Evolutionary conservation across 257 asterid species (phyloP).

Genomic region (Plectranthus barbatus): DNA sequence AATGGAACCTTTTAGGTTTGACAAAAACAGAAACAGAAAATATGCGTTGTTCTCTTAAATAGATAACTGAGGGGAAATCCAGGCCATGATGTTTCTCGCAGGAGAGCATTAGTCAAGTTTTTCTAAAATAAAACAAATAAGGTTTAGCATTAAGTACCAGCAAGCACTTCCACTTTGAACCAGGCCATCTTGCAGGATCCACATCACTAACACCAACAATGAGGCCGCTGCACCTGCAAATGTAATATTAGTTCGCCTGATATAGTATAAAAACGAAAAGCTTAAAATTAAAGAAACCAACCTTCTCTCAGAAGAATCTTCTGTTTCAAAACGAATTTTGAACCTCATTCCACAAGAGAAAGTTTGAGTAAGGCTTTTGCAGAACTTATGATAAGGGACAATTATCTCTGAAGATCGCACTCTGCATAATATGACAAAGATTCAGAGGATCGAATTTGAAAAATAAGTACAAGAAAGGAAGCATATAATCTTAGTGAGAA

Average conservation of each 20-base stretch:
- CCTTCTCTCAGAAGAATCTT: slow-evolving; percentile 95
- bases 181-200: slow-evolving; percentile 90
- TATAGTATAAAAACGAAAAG: background rate
- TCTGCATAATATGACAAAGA: slow-evolving; percentile 33
- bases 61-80: background rate
- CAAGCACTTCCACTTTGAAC: slow-evolving; percentile 90
- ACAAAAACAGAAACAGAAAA: background rate
- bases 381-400: slow-evolving; percentile 64
- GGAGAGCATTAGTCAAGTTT: background rate
- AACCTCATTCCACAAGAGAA: slow-evolving; percentile 83
- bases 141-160: no score
- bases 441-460: background rate
- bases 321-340: slow-evolving; percentile 73
- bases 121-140: background rate
- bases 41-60: background rate
- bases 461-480: background rate
- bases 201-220: slow-evolving; percentile 62
- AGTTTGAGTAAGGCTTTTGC: slow-evolving; percentile 59
- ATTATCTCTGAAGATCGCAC: slow-evolving; percentile 71
- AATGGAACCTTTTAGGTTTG: background rate
- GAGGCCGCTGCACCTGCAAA: slow-evolving; percentile 69
- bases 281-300: slow-evolving; percentile 14
- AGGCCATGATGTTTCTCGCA: background rate
- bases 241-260: slow-evolving; percentile 6
- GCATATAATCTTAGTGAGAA: background rate